Evolutionary conservation across 257 asterid genomes (phyloP), one percentile per base, ranked within the genome.

Genomic region (Cinchona pubescens): DNA sequence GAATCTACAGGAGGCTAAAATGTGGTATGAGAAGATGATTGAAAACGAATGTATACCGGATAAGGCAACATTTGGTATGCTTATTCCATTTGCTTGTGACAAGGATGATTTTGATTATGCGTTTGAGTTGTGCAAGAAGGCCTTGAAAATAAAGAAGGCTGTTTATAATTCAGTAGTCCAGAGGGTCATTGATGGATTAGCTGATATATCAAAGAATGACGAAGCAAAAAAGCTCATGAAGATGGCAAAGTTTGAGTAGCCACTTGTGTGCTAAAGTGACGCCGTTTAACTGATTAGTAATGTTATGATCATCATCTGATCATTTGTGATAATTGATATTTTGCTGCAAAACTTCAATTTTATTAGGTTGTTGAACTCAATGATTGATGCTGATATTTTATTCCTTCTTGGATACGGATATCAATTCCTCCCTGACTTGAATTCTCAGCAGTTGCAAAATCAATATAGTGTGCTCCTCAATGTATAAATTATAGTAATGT

Each of bases 1-100:
- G 34, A 60, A 85, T 66, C 29, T 84, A 29, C 77, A 80, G 60
- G 90, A 85, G 76, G 88, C 78, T 8, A 88, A 80, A 75, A 75
- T 35, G 35, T 88, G 85, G 93, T 74, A 79, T 11, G 48, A 49
- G 21, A 58, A 76, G 76, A 71, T 90, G 87, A 32, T 42, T 3
- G 82, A 69, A 32, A 83, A 75, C 64, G 74, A 58, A 6, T 71
- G 67, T 10, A 67, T 2, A 23, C 89, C 88, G 0, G 80, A 85
- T 75, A 27, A 42, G 3, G 55, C 55, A 37, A 85, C 91, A 21
- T 87, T 62, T 65, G 59, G 38, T 14, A 66, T 71, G 68, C 78
- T 87, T 11, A 43, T 85, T 49, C 78, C 82, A 3, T 82, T 85
- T 59, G 87, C 84, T 62, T 81, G 87, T 75, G 80, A 76, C 45